Conservation (phyloP, 2,329 filamentous ascomycete genomes). For the Penicillium concentricum region DNA sequence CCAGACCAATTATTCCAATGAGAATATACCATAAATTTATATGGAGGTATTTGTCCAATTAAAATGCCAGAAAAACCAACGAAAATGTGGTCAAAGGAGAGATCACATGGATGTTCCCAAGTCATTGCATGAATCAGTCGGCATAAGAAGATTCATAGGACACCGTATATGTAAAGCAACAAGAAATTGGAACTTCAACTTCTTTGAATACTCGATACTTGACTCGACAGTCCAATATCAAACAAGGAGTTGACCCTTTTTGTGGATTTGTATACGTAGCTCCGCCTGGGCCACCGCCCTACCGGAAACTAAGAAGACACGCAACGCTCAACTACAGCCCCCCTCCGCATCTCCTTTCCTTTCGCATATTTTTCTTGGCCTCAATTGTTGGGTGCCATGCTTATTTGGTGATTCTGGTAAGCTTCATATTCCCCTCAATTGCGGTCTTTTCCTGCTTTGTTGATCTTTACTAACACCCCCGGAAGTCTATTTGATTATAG, state of each 20-base stretch:
- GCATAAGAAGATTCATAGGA: not conserved
- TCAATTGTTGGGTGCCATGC: constrained; percentile 22
- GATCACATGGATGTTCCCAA: not conserved
- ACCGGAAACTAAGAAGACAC: constrained; percentile 20
- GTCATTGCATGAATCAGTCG: not conserved
- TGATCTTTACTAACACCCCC: constrained; percentile 11
- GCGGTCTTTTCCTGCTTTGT: not conserved
- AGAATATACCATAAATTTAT: not conserved
- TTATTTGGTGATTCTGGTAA: constrained; percentile 27
- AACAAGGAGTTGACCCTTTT: not conserved
- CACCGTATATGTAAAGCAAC: not conserved
- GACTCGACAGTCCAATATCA: not conserved
- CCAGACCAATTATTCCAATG: not conserved
- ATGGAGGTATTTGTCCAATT: not conserved
- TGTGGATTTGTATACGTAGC: constrained; percentile 8
- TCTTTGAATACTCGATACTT: not conserved
- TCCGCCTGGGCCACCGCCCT: constrained; percentile 23
- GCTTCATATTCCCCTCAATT: not conserved
- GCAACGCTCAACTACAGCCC: constrained; percentile 13
- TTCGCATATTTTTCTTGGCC: constrained; percentile 11
- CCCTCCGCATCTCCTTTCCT: constrained; percentile 14
- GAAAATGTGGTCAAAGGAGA: not conserved
- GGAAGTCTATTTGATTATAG: constrained; percentile 30
- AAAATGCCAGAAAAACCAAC: not conserved
- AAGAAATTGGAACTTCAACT: not conserved